Evolutionary conservation across 2,329 filamentous ascomycete genomes (phyloP), one percentile per base, ranked within the genome.

Genomic region (Eutypa lata): DNA sequence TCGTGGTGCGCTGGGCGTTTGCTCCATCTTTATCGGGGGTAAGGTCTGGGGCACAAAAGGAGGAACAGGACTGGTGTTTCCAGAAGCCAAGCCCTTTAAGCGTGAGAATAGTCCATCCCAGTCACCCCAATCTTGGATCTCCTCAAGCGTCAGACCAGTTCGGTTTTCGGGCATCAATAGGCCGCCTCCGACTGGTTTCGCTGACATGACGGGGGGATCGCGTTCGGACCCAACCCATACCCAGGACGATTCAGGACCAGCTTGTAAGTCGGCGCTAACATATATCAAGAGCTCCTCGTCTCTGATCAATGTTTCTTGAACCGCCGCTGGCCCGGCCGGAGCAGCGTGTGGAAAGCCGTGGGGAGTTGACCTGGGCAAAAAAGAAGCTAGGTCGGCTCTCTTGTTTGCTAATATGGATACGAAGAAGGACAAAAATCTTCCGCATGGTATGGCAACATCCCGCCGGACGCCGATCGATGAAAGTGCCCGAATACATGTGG

Each of bases 241-340:
- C 93, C 93, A 97, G 13, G 87, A 86, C 35, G 83, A 83, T 49
- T 91, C 87, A 0, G 80, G 78, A n/a, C 81, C 84, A 1, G 87
- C 89, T 71, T 97, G 93, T 63, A 95, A 77, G 71, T 97, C 94
- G 0, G 87, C 89, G 28, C 89, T 93, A 1, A 89, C 84, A 63
- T 96, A 96, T 0, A 87, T 90, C 26, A 97, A 74, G 61, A 97
- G 81, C 67, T 97, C 93, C 66, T 97, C 92, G 63, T 99, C 92
- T 3, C 78, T 76, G 45, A 76, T 47, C 18, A 80, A 61, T 1
- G 67, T 64, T 3, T 77, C 73, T 49, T 73, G 71, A 3, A 67
- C 42, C 22, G 57, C 50, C 61, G 59, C 50, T 48, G 59, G 44
- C 54, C 65, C 47, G 54, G 62, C 43, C 26, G 60, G 24, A 48